These are phyloP conservation scores for Serendipita sp. DNA, from an alignment of 768 basidiomycete species.

Conservation along the genomic window DNA sequence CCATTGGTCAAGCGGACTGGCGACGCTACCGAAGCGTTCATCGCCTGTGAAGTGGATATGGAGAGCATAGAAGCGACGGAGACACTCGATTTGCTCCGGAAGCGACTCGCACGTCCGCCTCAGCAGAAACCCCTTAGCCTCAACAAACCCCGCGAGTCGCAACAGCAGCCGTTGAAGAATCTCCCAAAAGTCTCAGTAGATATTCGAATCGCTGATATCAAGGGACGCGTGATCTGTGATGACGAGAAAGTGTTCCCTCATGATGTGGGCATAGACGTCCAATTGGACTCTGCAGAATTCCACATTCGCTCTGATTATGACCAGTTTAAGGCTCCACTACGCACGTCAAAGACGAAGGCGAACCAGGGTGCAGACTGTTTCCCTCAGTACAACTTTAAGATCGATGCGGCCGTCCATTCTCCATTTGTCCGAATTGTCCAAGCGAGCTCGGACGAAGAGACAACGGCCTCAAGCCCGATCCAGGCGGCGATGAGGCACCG, in stretches of 20 bases:
- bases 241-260: slow-evolving; percentile 24
- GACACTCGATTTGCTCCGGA: background rate
- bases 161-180: slow-evolving; percentile 16
- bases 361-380: slow-evolving; percentile 25
- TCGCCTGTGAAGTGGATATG: background rate
- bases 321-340: slow-evolving; percentile 15
- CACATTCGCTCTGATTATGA: slow-evolving; percentile 29
- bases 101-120: background rate
- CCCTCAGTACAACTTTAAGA: slow-evolving; percentile 29
- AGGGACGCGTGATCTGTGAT: slow-evolving; percentile 33
- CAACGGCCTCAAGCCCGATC: slow-evolving; percentile 20
- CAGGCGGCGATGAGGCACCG: slow-evolving; percentile 12
- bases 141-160: background rate
- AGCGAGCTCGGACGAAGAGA: slow-evolving; percentile 17
- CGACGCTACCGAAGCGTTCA: background rate
- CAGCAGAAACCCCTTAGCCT: background rate
- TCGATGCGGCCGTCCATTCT: slow-evolving; percentile 32
- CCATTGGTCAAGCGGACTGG: background rate
- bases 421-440: slow-evolving; percentile 36
- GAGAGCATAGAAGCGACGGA: background rate
- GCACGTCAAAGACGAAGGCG: background rate
- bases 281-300: slow-evolving; percentile 35
- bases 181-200: slow-evolving; percentile 38
- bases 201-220: slow-evolving; percentile 33
- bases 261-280: slow-evolving; percentile 39